phyloP scores from a whole-genome alignment of 2,329 filamentous ascomycete species.

The Cryphonectria japonica region DNA sequence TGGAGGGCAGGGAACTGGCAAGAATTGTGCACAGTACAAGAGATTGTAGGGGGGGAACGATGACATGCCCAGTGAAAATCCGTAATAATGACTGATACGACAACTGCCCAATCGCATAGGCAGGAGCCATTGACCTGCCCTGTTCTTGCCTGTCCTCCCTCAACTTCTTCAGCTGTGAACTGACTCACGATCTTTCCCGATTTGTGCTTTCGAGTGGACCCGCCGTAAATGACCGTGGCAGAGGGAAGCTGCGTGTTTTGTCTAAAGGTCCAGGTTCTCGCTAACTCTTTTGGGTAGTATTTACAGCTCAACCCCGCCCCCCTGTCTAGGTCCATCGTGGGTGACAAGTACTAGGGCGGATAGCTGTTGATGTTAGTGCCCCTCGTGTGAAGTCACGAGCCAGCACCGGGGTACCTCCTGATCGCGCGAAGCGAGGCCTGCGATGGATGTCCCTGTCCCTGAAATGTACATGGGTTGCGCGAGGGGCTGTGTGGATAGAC shows the following conservation, averaged over 20 bases:
- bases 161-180: constrained; percentile 23
- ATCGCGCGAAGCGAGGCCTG: background rate
- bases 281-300: constrained; percentile 2
- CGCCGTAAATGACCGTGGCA: constrained; percentile 6
- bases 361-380: background rate
- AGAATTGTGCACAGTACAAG: constrained; percentile 12
- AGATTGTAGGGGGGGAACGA: constrained; percentile 16
- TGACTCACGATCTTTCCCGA: constrained; percentile 24
- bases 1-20: background rate
- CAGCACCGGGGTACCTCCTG: background rate
- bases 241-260: constrained; percentile 5
- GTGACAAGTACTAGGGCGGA: background rate
- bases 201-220: constrained; percentile 18
- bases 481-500: background rate
- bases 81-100: background rate
- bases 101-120: constrained; percentile 17
- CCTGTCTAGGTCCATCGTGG: background rate
- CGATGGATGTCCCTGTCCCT: background rate
- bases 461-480: background rate
- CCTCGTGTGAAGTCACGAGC: background rate
- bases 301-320: background rate
- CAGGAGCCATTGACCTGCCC: constrained; percentile 5
- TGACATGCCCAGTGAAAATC: background rate
- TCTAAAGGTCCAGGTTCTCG: background rate
- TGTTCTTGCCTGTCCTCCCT: background rate